phyloP scores from a whole-genome alignment of 352 stramenopile species.

The Pythium pyrilobum region DNA sequence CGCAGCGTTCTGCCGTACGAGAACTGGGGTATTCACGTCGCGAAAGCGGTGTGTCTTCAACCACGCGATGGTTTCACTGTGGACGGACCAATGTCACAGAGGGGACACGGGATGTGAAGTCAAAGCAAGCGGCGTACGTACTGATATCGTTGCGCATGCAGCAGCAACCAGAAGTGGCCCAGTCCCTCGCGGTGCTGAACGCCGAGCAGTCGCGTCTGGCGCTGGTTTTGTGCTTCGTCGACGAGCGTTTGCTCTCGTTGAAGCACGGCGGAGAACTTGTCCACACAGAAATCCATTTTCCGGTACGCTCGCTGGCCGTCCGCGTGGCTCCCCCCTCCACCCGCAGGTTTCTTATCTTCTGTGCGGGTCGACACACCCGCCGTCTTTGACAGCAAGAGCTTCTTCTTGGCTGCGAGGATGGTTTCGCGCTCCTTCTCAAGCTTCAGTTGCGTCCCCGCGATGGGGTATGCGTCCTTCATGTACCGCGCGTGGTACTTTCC shows the following conservation, averaged over 20 bases:
- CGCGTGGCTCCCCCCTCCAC: background rate
- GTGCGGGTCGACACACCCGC: background rate
- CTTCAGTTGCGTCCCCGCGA: conserved; percentile 62
- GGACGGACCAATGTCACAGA: background rate
- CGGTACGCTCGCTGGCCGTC: conserved; percentile 18
- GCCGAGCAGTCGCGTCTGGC: conserved; percentile 27
- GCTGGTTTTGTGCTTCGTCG: conserved; percentile 19
- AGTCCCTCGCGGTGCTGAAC: conserved; percentile 37
- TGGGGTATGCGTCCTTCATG: conserved; percentile 68
- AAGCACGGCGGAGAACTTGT: conserved; percentile 32
- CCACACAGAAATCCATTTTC: conserved; percentile 48
- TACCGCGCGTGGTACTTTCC: conserved; percentile 69
- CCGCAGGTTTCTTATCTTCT: background rate
- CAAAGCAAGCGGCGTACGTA: background rate
- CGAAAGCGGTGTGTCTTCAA: conserved; percentile 54
- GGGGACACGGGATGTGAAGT: background rate
- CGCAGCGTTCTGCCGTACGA: conserved; percentile 1
- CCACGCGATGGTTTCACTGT: conserved; percentile 56
- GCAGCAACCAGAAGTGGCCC: conserved; percentile 55
- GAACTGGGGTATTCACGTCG: conserved; percentile 62
- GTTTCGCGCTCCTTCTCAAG: conserved; percentile 63
- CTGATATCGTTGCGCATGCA: conserved; percentile 35
- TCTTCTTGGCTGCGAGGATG: conserved; percentile 57
- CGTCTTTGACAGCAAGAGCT: conserved; percentile 40
- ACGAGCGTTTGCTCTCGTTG: conserved; percentile 27